Evolutionary conservation across 2,329 filamentous ascomycete genomes (phyloP).

Genomic region (Lasiodiplodia hormozganensis): DNA sequence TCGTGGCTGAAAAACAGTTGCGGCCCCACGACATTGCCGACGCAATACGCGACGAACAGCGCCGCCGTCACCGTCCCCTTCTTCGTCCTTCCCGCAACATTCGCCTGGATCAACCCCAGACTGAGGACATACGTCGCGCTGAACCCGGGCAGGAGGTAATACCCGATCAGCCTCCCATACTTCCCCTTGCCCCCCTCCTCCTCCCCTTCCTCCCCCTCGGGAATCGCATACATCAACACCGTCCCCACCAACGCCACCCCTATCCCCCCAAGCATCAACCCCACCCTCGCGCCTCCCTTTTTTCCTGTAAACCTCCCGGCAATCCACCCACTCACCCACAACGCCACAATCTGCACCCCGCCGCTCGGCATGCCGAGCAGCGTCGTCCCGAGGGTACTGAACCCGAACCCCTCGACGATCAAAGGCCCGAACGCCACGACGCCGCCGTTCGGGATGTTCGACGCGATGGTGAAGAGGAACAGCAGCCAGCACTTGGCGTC

Average conservation of each 20-base stretch:
- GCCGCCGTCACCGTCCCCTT: slow-evolving; percentile 35
- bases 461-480: slow-evolving; percentile 1
- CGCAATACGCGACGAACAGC: slow-evolving; percentile 25
- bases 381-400: neutral
- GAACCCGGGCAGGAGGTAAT: slow-evolving; percentile 23
- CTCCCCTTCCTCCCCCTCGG: neutral
- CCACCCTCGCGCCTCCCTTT: neutral
- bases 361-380: slow-evolving; percentile 33
- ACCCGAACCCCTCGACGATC: slow-evolving; percentile 31
- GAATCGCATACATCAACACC: slow-evolving; percentile 24
- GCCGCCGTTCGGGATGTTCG: slow-evolving; percentile 28
- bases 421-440: slow-evolving; percentile 31
- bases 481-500: slow-evolving; percentile 65
- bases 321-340: slow-evolving; percentile 8
- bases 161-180: slow-evolving; percentile 2
- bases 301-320: neutral
- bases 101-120: slow-evolving; percentile 32
- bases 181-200: neutral
- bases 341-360: slow-evolving; percentile 30
- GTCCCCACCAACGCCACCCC: slow-evolving; percentile 15
- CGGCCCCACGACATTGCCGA: slow-evolving; percentile 19
- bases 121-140: slow-evolving; percentile 17
- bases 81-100: slow-evolving; percentile 41
- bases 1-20: slow-evolving; percentile 23
- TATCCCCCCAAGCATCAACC: slow-evolving; percentile 14